A percentile compares a stretch with the other conserved stretches of the same genome.
Evolutionary conservation across 2,329 filamentous ascomycete genomes (phyloP).

Genomic region (Hymenoscyphus fructigenus): DNA sequence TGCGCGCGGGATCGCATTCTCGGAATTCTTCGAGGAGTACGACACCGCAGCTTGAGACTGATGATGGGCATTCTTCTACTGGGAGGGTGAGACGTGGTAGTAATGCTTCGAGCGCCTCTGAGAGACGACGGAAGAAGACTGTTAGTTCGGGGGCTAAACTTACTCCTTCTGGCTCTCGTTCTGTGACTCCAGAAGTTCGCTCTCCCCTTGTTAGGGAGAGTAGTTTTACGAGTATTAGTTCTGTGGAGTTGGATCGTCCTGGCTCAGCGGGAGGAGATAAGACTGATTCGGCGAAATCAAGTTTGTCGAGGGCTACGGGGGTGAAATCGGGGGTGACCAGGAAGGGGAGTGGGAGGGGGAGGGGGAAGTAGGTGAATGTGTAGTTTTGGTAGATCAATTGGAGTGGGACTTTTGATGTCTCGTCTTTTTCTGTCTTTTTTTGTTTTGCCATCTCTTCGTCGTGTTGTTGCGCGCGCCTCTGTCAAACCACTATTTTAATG

Average conservation of each 20-base stretch:
- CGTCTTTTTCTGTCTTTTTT: background rate
- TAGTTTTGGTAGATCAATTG: background rate
- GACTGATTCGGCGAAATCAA: background rate
- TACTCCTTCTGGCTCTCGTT: conserved; percentile 30
- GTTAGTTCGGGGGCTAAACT: conserved; percentile 23
- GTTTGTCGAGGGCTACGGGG: background rate
- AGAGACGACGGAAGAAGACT: conserved; percentile 33
- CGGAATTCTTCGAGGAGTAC: conserved; percentile 38
- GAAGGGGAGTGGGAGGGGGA: background rate
- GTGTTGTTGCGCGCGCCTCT: too few relatives aligned
- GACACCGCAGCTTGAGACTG: conserved; percentile 35
- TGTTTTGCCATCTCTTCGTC: too few relatives aligned
- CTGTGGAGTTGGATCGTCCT: conserved; percentile 24
- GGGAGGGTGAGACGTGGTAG: conserved; percentile 32
- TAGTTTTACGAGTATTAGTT: conserved; percentile 34
- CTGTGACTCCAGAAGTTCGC: conserved; percentile 33
- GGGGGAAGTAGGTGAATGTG: background rate
- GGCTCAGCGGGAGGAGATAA: conserved; percentile 4
- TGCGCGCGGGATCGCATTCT: conserved; percentile 35
- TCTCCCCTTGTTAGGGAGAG: conserved; percentile 34
- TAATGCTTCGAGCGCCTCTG: conserved; percentile 32
- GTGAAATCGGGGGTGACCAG: background rate
- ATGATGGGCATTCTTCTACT: conserved; percentile 25
- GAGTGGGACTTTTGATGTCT: background rate
- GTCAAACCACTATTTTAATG: too few relatives aligned